A percentile compares a stretch with the other conserved stretches of the same genome.
These are phyloP conservation scores for Coriolopsis trogii DNA, from an alignment of 1,284 basidiomycete species.

Conservation along the genomic window DNA sequence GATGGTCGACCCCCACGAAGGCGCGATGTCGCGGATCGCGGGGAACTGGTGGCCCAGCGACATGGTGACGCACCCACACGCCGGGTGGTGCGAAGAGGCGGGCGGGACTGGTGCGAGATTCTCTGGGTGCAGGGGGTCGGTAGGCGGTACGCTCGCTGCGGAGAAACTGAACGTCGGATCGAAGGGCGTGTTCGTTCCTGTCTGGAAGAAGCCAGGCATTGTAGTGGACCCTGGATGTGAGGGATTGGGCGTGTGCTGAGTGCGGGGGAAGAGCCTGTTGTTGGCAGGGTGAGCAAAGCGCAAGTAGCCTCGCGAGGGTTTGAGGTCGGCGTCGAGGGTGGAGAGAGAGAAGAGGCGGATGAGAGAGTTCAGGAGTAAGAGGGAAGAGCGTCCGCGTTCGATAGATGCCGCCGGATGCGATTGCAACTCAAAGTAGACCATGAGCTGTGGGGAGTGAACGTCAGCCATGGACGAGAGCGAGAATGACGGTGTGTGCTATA, in stretches of 20 bases:
- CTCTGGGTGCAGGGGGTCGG: background rate
- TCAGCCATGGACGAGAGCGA: slow-evolving; percentile 2
- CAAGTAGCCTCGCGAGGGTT: no score
- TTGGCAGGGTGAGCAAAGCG: no score
- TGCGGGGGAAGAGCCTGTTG: no score
- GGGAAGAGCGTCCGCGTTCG: slow-evolving; percentile 8
- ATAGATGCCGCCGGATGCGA: slow-evolving; percentile 11
- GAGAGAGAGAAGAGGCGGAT: slow-evolving; percentile 19
- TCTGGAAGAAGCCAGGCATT: no score
- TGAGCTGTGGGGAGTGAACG: slow-evolving; percentile 11
- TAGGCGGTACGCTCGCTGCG: background rate
- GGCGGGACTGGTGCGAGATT: background rate
- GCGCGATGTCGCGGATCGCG: slow-evolving; percentile 51
- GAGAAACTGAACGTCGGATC: no score
- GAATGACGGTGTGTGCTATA: no score
- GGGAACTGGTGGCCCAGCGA: slow-evolving; percentile 54
- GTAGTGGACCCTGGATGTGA: no score
- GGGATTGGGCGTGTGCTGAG: no score
- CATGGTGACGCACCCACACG: slow-evolving; percentile 48
- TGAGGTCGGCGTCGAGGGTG: slow-evolving; percentile 44
- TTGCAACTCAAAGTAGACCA: slow-evolving; percentile 21
- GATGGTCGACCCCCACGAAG: slow-evolving; percentile 63
- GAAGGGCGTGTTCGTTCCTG: no score
- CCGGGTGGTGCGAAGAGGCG: background rate
- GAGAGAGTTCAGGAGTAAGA: slow-evolving; percentile 19